Base-by-base conservation (phyloP, 805 yeast genomes). In the Sugiyamaella marilandica region DNA sequence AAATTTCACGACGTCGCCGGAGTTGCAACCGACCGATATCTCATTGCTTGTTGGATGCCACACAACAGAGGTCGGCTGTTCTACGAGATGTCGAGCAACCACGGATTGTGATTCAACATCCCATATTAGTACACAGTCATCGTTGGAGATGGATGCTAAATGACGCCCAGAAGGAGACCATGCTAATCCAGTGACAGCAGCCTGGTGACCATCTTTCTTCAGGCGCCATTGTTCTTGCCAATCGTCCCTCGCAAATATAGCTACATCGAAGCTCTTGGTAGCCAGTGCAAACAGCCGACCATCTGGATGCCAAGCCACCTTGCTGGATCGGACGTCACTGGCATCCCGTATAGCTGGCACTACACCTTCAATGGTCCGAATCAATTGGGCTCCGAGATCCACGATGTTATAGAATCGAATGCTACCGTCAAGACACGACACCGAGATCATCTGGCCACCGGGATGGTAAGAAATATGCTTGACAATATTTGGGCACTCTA, bases 251-350 rank as follows among this genome's bases (percentile, higher is more conserved):
- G 65, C 52, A 36, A 62, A 57, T 2, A 70, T 55, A 2, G 62
- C 64, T 16, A 70, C 53, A 13, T 64, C 66, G 32, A 62, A 61
- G 9, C 65, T 70, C 35, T 73, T 70, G 5, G 84, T 71, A 1
- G 95, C 90, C 16, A 87, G 62, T 1, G 90, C 88, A 46, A 89
- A 72, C n/a, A 73, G 66, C 50, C 79, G 79, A 14, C 95, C 95
- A 52, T 76, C 73, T 1, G 85, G 79, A 52, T 82, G 79, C 96
- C 96, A 89, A 35, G 77, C 79, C 1, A 82, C 75, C 41, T 76
- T 77, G 0, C 87, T 75, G 24, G 83, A 69, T 1, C 78, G 64
- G 41, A 78, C 67, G 61, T 73, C 74, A 37, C 72, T 75, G 4
- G 54, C 58, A n/a, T 56, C 55, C n/a, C 51, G 53, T 8, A 65